Evolutionary conservation across 2,329 filamentous ascomycete species (phyloP).

Genomic region (Trichoderma aggressivum): DNA sequence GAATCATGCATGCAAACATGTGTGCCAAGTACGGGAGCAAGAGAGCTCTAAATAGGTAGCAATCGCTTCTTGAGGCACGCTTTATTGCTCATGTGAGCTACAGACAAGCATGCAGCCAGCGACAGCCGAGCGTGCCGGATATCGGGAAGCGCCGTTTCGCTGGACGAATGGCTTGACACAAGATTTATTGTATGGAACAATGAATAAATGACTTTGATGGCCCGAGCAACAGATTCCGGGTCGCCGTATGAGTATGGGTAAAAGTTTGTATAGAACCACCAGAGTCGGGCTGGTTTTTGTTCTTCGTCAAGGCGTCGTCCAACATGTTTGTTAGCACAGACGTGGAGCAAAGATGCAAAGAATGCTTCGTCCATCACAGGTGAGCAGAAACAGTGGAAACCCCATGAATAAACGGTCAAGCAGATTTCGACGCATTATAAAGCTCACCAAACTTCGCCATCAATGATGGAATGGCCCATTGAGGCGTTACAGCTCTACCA

Average conservation of each 20-base stretch:
- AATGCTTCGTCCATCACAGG: neutral
- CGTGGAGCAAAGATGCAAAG: neutral
- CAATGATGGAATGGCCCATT: too few species aligned
- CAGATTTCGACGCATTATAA: neutral
- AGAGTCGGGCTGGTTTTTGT: neutral
- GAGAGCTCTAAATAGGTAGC: neutral
- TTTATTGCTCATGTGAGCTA: neutral
- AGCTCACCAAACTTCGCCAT: neutral
- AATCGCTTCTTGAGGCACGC: neutral
- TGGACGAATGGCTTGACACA: neutral
- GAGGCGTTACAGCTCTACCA: neutral
- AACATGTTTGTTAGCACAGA: neutral
- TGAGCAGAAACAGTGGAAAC: neutral
- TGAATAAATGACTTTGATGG: neutral
- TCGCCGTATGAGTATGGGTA: neutral
- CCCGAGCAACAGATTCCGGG: neutral
- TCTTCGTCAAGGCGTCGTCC: neutral
- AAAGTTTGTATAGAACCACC: neutral
- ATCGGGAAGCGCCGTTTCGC: neutral
- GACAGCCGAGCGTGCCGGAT: neutral
- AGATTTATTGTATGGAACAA: neutral
- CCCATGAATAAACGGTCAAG: neutral
- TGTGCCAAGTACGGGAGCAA: neutral
- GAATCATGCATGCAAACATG: neutral
- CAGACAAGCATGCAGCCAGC: neutral